Evolutionary conservation across 441 rosid species (phyloP).

Genomic region (Populus hybrid): DNA sequence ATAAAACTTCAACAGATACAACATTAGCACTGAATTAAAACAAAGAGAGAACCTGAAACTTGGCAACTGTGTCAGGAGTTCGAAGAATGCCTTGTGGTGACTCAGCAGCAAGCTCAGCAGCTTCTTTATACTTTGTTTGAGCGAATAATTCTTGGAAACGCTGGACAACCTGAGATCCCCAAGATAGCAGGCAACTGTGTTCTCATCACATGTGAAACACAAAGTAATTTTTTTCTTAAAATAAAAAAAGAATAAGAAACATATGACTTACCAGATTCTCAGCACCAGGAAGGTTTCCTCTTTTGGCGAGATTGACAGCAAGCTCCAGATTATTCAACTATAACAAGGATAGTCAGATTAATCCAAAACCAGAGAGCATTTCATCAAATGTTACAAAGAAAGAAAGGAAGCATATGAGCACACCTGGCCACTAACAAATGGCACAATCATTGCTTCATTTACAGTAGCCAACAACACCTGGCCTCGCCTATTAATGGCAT

Average conservation of each 20-base stretch:
- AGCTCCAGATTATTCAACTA: conserved; percentile 97
- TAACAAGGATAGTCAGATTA: conserved; percentile 20
- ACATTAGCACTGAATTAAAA: neutral
- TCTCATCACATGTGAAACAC: conserved; percentile 4
- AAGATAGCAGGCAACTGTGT: conserved; percentile 25
- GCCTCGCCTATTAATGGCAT: conserved; percentile 97
- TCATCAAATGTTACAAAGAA: neutral
- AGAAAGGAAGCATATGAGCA: conserved; percentile 16
- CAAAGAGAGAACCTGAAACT: conserved; percentile 75
- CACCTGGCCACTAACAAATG: conserved; percentile 99
- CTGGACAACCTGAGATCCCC: conserved; percentile 81
- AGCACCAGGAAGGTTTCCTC: conserved; percentile 99
- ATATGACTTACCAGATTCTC: conserved; percentile 73
- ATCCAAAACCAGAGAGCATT: neutral
- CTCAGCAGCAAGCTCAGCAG: conserved; percentile 99
- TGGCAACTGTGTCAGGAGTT: conserved; percentile 98
- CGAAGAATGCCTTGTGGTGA: conserved; percentile 99
- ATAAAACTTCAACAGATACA: neutral
- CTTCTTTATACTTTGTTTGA: conserved; percentile 99
- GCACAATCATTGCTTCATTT: conserved; percentile 91
- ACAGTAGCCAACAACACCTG: conserved; percentile 95
- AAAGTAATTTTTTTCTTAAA: neutral
- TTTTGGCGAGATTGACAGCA: conserved; percentile 95
- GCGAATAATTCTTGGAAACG: conserved; percentile 98
- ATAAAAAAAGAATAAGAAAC: neutral